phyloP scores from a whole-genome alignment of 2,329 filamentous ascomycete genomes.

The Aspergillus jensenii region DNA sequence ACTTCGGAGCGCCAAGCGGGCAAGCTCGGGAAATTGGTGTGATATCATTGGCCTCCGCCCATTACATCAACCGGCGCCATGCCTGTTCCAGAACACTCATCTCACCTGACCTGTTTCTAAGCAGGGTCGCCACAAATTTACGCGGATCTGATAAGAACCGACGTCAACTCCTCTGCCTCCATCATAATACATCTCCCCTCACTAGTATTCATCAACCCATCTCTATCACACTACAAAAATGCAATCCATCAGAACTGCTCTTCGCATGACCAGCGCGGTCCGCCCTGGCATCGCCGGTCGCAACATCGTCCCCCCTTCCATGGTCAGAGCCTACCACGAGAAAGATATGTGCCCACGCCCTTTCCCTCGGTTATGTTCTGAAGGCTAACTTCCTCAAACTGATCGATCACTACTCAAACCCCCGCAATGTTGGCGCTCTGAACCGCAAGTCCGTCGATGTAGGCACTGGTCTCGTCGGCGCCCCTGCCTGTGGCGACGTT shows the following conservation, averaged over 20 bases:
- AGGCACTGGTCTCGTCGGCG: slow-evolving; percentile 85
- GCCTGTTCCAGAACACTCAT: neutral
- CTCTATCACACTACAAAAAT: slow-evolving; percentile 3
- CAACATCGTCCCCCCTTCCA: slow-evolving; percentile 10
- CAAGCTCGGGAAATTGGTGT: neutral
- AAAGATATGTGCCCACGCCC: slow-evolving; percentile 55
- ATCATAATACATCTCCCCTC: neutral
- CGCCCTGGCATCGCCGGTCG: slow-evolving; percentile 9
- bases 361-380: neutral
- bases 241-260: slow-evolving; percentile 13
- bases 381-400: slow-evolving; percentile 40
- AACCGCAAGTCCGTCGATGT: slow-evolving; percentile 77
- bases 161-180: slow-evolving; percentile 12
- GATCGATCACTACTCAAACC: slow-evolving; percentile 79
- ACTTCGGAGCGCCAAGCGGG: neutral
- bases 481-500: slow-evolving; percentile 88
- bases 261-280: slow-evolving; percentile 6
- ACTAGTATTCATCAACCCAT: neutral
- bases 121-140: slow-evolving; percentile 12
- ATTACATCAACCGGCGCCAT: neutral
- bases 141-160: slow-evolving; percentile 12
- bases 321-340: slow-evolving; percentile 55
- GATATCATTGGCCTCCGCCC: neutral
- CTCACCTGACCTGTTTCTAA: slow-evolving; percentile 12
- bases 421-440: slow-evolving; percentile 68